Evolutionary conservation across 306 rosid genomes (phyloP).

Genomic region (Pyrus betulifolia): DNA sequence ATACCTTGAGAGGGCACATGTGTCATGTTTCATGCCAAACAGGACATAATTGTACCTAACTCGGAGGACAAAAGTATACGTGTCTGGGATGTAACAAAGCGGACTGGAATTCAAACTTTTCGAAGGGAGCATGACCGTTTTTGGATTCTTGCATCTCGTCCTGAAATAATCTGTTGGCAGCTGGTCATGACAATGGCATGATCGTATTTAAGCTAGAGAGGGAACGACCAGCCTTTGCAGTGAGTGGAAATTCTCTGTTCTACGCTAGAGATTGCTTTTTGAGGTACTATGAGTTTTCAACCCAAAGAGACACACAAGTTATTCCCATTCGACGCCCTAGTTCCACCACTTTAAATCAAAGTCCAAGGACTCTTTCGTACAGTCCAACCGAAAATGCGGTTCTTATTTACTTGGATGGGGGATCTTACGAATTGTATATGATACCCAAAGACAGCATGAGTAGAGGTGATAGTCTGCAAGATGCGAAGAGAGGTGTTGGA

Average conservation of each 20-base stretch:
- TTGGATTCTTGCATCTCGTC: constrained; percentile 94
- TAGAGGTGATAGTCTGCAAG: constrained; percentile 69
- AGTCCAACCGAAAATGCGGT: constrained; percentile 81
- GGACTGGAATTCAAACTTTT: constrained; percentile 92
- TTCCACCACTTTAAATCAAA: constrained; percentile 63
- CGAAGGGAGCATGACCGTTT: constrained; percentile 94
- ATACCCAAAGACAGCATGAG: constrained; percentile 67
- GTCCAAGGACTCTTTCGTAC: constrained; percentile 83
- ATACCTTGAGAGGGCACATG: constrained; percentile 93
- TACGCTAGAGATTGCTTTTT: constrained; percentile 78
- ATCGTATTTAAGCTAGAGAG: constrained; percentile 89
- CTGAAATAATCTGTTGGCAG: constrained; percentile 95
- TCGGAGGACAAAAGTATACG: constrained; percentile 96
- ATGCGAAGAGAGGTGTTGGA: constrained; percentile 83
- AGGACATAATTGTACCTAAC: constrained; percentile 86
- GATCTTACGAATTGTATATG: constrained; percentile 80
- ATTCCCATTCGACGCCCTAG: constrained; percentile 83
- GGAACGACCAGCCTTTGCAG: constrained; percentile 83
- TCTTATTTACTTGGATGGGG: constrained; percentile 80
- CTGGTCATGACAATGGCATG: constrained; percentile 98
- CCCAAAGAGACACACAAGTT: constrained; percentile 73
- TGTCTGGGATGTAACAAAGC: constrained; percentile 91
- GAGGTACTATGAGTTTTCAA: constrained; percentile 72
- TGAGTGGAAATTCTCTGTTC: constrained; percentile 75
- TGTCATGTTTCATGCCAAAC: constrained; percentile 94